These are phyloP conservation scores for Inga oerstediana DNA, from an alignment of 306 rosid species.

Conservation along the genomic window DNA sequence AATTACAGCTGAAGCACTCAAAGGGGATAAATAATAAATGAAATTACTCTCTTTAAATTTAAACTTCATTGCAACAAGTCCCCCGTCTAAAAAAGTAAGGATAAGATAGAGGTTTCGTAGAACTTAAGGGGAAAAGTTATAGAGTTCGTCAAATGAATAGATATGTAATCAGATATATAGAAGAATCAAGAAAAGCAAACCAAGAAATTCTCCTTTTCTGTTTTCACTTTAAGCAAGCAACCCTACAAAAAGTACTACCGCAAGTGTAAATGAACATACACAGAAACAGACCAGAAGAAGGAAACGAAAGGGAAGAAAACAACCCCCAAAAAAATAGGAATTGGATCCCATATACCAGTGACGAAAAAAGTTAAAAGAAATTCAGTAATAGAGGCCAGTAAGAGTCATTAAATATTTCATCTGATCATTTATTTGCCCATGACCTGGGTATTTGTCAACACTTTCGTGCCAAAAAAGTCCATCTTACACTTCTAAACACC, in stretches of 20 bases:
- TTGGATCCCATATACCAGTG: constrained; percentile 22
- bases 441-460: background rate
- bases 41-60: background rate
- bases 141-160: background rate
- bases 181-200: background rate
- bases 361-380: background rate
- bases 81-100: constrained; percentile 10
- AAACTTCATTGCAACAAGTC: background rate
- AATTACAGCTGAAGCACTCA: background rate
- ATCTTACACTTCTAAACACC: constrained; percentile 8
- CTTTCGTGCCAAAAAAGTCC: constrained; percentile 8
- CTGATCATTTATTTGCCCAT: background rate
- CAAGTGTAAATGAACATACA: background rate
- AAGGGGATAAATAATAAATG: background rate
- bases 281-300: background rate
- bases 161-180: background rate
- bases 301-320: constrained; percentile 16
- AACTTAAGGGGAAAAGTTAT: background rate
- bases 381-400: background rate
- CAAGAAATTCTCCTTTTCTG: background rate
- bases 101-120: background rate
- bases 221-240: background rate
- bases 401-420: constrained; percentile 9
- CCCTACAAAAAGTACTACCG: constrained; percentile 14
- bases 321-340: background rate